Evolutionary conservation across 148 eudicot species (phyloP), one percentile per base, ranked within the genome.

Genomic region (Chenopodium album): DNA sequence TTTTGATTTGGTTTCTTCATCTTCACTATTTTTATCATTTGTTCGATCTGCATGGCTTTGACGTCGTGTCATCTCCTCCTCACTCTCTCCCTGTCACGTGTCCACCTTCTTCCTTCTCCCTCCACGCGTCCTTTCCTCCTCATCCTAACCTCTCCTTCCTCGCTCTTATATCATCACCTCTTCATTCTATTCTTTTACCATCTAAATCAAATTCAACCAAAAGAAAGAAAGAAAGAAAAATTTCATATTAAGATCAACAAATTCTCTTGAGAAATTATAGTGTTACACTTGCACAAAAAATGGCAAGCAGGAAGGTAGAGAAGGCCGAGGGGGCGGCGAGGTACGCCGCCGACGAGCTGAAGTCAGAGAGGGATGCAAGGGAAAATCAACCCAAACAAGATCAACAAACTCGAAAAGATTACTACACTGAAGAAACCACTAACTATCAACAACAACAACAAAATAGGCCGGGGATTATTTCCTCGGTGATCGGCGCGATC

Each of bases 221-320:
- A 20, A 50, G 26, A 29, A 9, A 34, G 0, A 19, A 48, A 52
- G 22, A 71, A 44, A 54, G 4, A 31, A 0, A 7, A 52, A 11
- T 4, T 8, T 19, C 22, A 16, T 29, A 23, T 14, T 63, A 1
- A 48, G 22, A 16, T 14, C 6, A 7, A 26, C 16, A 8, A 59
- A 59, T 17, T 14, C 5, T 65, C 9, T 11, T 14, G 1, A 2
- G 26, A 23, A 41, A 5, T 41, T 41, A 6, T 41, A 41, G 44
- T 41, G 1, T 6, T 50, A 4, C 14, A 17, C 1, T 0, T 2
- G 26, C 26, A 26, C 26, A 26, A 26, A 71, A 48, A 85, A 87
- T 87, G 89, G 75, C 87, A 22, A 80, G 89, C 78, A 80, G 84
- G 79, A 62, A 84, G 82, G 89, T 84, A 29, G 81, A 79, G 79